Conservation (phyloP, 2,329 filamentous ascomycete genomes). For the Colletotrichum magnum region DNA sequence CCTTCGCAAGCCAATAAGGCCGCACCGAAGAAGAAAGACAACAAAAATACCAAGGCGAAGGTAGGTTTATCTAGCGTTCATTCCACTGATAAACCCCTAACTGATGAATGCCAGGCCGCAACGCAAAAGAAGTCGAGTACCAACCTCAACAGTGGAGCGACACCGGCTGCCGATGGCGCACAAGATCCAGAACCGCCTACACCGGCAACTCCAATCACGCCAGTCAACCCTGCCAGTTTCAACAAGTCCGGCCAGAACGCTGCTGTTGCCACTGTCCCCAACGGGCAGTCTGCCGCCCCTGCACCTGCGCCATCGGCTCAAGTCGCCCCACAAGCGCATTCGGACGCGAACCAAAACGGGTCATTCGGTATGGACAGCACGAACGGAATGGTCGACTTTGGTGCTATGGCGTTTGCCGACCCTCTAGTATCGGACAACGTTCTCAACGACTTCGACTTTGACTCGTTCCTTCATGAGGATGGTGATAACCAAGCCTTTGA, state of each 20-base stretch:
- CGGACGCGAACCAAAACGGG: constrained; percentile 63
- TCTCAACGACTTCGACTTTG: constrained; percentile 77
- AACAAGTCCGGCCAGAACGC: constrained; percentile 60
- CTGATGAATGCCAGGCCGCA: constrained; percentile 57
- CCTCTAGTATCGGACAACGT: constrained; percentile 69
- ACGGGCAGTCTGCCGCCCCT: constrained; percentile 61
- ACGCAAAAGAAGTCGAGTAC: constrained; percentile 76
- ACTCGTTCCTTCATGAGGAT: constrained; percentile 75
- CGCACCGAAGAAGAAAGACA: constrained; percentile 83
- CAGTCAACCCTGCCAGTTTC: constrained; percentile 67
- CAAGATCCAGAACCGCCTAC: constrained; percentile 72
- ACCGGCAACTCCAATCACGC: constrained; percentile 76
- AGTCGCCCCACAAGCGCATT: constrained; percentile 60
- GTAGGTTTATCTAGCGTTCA: constrained; percentile 59
- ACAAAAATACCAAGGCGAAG: constrained; percentile 76
- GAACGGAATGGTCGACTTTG: constrained; percentile 65
- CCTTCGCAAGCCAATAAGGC: constrained; percentile 81
- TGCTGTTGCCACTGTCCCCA: constrained; percentile 54
- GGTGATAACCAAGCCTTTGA: constrained; percentile 65
- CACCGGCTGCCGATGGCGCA: constrained; percentile 69
- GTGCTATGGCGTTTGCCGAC: constrained; percentile 68
- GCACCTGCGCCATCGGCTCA: constrained; percentile 59
- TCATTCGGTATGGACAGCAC: constrained; percentile 56
- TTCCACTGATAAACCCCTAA: not conserved
- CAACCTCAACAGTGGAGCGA: constrained; percentile 66